Conservation (phyloP, 2,329 filamentous ascomycete genomes). For the Calonectria honghensis region DNA sequence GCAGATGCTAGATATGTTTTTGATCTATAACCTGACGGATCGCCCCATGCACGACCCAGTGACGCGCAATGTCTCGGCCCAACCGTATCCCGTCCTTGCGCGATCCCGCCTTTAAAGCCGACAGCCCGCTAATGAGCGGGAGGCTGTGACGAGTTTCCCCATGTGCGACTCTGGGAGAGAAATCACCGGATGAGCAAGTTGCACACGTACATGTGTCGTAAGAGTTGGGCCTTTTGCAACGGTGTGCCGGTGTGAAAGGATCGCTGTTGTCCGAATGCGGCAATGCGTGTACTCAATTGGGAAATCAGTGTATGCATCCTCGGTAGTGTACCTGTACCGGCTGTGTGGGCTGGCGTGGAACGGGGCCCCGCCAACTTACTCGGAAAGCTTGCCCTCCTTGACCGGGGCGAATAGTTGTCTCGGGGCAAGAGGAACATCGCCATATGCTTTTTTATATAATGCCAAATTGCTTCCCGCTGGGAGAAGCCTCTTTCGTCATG, state of each 20-base stretch:
- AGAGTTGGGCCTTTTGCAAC: background rate
- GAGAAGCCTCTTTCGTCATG: constrained; percentile 7
- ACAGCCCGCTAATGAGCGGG: constrained; percentile 15
- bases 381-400: constrained; percentile 3
- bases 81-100: background rate
- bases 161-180: background rate
- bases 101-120: constrained; percentile 5
- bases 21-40: constrained; percentile 18
- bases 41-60: background rate
- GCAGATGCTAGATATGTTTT: background rate
- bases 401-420: constrained; percentile 7
- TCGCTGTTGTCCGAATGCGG: constrained; percentile 42
- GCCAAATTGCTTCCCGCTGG: background rate
- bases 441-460: constrained; percentile 30
- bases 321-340: constrained; percentile 15
- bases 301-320: constrained; percentile 53
- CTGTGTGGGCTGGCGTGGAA: constrained; percentile 21
- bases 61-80: constrained; percentile 22
- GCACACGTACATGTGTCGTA: background rate
- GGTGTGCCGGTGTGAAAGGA: constrained; percentile 10
- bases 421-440: constrained; percentile 5
- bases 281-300: constrained; percentile 51
- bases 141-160: constrained; percentile 26
- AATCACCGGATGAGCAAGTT: background rate
- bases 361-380: constrained; percentile 29